Conservation (phyloP, 139 green algal genomes). For the Haematococcus lacustris region DNA sequence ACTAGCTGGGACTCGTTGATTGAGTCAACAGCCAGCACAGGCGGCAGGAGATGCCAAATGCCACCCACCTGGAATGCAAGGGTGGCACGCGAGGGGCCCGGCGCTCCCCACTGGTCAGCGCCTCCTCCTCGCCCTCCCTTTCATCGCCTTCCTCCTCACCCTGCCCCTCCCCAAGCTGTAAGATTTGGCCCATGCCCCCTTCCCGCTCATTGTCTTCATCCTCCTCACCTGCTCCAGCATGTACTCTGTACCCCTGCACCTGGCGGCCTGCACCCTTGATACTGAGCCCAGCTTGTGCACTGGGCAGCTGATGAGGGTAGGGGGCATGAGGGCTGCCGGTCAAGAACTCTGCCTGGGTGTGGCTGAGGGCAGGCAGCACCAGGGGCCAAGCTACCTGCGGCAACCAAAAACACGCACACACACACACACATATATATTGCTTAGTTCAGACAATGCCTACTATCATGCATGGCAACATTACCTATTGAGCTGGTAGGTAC, state of each 20-base stretch:
- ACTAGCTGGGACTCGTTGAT: no score
- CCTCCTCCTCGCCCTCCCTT: background rate
- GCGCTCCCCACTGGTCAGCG: constrained; percentile 2
- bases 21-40: no score
- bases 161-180: background rate
- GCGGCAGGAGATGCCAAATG: no score
- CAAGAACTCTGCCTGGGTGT: constrained; percentile 45
- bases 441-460: no score
- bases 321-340: background rate
- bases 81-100: background rate
- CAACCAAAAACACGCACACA: no score
- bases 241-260: no score
- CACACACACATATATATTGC: no score
- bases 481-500: no score
- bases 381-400: constrained; percentile 50
- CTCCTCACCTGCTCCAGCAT: background rate
- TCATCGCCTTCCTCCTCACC: background rate
- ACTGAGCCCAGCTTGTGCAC: background rate
- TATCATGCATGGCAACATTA: no score
- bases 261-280: background rate
- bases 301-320: no score
- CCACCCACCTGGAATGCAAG: constrained; percentile 11
- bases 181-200: background rate
- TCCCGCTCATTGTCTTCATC: background rate
- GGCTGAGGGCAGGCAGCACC: constrained; percentile 26